Evolutionary conservation across 78 protist species (phyloP), one percentile per base, ranked within the genome.

Genomic region (Planoprotostelium fungivorum): DNA sequence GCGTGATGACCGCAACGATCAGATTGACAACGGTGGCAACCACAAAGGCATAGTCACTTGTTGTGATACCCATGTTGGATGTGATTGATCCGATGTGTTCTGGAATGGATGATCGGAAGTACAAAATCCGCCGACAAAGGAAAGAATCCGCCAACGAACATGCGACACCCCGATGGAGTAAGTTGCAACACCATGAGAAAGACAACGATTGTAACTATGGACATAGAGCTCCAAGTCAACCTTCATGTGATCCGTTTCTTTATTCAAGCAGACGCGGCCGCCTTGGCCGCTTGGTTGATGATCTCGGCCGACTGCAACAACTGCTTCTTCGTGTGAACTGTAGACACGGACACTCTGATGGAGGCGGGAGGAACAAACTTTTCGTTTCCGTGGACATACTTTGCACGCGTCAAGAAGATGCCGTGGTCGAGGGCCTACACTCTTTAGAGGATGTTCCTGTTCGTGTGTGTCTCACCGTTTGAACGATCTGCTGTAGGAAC

Each of bases 341-440:
- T 29, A 36, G 86, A 86, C 1, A 93, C 87, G 63, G 90, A 90
- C 35, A 93, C 28, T 88, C 92, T 91, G 85, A 93, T 93, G 1
- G 95, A 93, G 35, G 95, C 92, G 35, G 86, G 83, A 38, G 95
- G 95, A 28, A 90, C 16, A 88, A 87, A 93, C 63, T 90, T 93
- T n/a, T 93, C 95, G 73, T 51, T 51, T 0, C n/a, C 35, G 0
- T 87, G 85, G 0, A 88, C 92, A 85, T 93, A 93, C 38, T 93
- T 93, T n/a, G 93, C 90, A 29, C 93, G 38, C n/a, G 92, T 87
- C 9, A 93, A n/a, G 16, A 93, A 37, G 28, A 93, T 0, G 63
- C 91, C 93, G 23, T 38, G 0, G 1, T 89, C 89, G 84, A 90
- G 5, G 10, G 91, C 84, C 87, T 88, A 36, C 16, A 5, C 16